A percentile compares a stretch with the other conserved stretches of the same genome.
phyloP scores from a whole-genome alignment of 257 asterid genomes.

The Solanum habrochaites region DNA sequence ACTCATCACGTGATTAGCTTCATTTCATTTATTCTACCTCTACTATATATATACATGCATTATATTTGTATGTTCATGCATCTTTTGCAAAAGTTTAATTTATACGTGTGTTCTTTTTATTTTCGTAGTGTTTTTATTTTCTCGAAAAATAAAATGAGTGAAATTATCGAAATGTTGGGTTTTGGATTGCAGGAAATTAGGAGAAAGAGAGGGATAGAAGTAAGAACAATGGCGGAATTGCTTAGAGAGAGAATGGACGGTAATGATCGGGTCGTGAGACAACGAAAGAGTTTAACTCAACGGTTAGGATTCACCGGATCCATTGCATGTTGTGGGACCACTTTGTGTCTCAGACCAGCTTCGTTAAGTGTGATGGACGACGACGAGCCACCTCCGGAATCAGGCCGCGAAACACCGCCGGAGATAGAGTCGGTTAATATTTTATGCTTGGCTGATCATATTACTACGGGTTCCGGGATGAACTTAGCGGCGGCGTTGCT shows the following conservation, averaged over 20 bases:
- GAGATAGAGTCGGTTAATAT: constrained; percentile 10
- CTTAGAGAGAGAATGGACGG: constrained; percentile 57
- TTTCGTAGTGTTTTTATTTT: background rate
- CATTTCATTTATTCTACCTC: background rate
- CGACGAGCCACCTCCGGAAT: constrained; percentile 1
- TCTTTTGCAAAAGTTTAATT: background rate
- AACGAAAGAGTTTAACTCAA: constrained; percentile 49
- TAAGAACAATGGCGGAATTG: constrained; percentile 26
- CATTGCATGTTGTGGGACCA: constrained; percentile 47
- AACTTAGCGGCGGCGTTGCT: constrained; percentile 81
- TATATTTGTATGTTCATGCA: background rate
- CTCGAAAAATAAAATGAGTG: constrained; percentile 6
- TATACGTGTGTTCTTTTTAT: background rate
- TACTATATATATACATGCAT: background rate
- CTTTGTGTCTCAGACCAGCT: constrained; percentile 43
- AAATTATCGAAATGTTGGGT: constrained; percentile 34
- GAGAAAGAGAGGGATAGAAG: constrained; percentile 27
- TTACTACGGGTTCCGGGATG: constrained; percentile 39
- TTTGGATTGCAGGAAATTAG: constrained; percentile 44
- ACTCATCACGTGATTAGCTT: constrained; percentile 45
- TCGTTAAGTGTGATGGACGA: constrained; percentile 28
- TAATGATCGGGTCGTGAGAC: constrained; percentile 24
- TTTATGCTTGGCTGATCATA: constrained; percentile 19
- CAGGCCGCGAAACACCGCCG: background rate
- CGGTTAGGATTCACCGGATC: constrained; percentile 60